A percentile compares a stretch with the other conserved stretches of the same genome.
These are phyloP conservation scores for Rhizopus delemar DNA, from an alignment of 371 early-diverging fungal genomes.

Conservation along the genomic window DNA sequence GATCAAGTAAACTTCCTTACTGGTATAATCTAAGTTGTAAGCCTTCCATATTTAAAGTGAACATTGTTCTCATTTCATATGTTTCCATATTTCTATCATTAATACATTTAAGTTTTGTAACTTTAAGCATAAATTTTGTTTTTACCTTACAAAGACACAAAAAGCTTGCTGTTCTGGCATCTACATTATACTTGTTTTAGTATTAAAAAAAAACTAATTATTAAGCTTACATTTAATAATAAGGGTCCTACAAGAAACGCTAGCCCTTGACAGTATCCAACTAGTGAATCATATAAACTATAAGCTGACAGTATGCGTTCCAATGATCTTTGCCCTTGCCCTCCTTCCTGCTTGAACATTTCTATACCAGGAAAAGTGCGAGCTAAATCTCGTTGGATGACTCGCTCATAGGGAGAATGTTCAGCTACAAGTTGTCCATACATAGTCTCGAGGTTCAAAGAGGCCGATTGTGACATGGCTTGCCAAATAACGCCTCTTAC, in stretches of 20 bases:
- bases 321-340: slow-evolving; percentile 81
- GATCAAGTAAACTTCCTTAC: slow-evolving; percentile 73
- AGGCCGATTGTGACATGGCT: slow-evolving; percentile 76
- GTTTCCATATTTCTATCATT: slow-evolving; percentile 67
- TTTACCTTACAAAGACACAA: slow-evolving; percentile 75
- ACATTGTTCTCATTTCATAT: slow-evolving; percentile 75
- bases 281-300: slow-evolving; percentile 82
- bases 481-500: slow-evolving; percentile 90
- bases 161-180: slow-evolving; percentile 92
- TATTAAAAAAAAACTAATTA: neutral
- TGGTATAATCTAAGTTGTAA: slow-evolving; percentile 78
- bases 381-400: slow-evolving; percentile 85
- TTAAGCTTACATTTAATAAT: slow-evolving; percentile 70
- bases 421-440: slow-evolving; percentile 80
- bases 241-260: slow-evolving; percentile 90
- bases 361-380: slow-evolving; percentile 87
- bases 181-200: slow-evolving; percentile 22
- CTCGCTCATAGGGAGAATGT: slow-evolving; percentile 77
- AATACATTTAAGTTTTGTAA: no score
- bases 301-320: slow-evolving; percentile 86
- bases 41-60: slow-evolving; percentile 77
- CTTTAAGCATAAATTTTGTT: neutral
- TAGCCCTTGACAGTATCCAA: slow-evolving; percentile 96
- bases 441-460: slow-evolving; percentile 71
- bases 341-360: slow-evolving; percentile 81